A percentile compares a stretch with the other conserved stretches of the same genome.
Conservation (phyloP, 495 filamentous ascomycete genomes). For the Pyrenula aspistea region DNA sequence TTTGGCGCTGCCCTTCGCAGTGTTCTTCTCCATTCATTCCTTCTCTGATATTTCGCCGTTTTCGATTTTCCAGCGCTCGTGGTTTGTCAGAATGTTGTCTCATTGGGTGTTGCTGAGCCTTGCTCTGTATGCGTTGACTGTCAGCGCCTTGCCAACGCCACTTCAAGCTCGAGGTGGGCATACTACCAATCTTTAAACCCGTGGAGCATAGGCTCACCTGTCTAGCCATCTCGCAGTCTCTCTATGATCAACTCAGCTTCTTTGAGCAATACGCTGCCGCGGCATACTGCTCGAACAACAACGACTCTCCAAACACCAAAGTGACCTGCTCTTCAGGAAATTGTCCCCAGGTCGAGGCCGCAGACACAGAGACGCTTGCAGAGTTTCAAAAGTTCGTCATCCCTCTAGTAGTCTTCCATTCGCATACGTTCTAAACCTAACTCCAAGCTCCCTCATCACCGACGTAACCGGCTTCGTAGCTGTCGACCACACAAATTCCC, state of each 20-base stretch:
- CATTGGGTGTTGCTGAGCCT: neutral
- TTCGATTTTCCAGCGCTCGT: neutral
- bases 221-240: slow-evolving; percentile 5
- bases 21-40: neutral
- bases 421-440: too few species aligned
- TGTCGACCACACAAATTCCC: slow-evolving; percentile 43
- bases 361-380: slow-evolving; percentile 38
- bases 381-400: slow-evolving; percentile 51
- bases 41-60: too few species aligned
- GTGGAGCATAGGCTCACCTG: neutral
- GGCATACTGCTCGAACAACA: slow-evolving; percentile 51
- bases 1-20: too few species aligned
- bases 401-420: neutral
- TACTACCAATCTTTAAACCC: neutral
- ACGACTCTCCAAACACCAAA: slow-evolving; percentile 23
- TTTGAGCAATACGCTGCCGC: slow-evolving; percentile 62
- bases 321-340: slow-evolving; percentile 44
- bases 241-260: slow-evolving; percentile 37
- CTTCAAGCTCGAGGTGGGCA: neutral
- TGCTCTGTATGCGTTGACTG: neutral
- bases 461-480: slow-evolving; percentile 63
- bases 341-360: slow-evolving; percentile 49
- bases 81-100: neutral
- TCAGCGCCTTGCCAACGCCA: neutral
- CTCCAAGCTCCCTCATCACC: slow-evolving; percentile 33